These are phyloP conservation scores for Xerocomus nothofagi DNA, from an alignment of 1,284 basidiomycete genomes.

Conservation along the genomic window DNA sequence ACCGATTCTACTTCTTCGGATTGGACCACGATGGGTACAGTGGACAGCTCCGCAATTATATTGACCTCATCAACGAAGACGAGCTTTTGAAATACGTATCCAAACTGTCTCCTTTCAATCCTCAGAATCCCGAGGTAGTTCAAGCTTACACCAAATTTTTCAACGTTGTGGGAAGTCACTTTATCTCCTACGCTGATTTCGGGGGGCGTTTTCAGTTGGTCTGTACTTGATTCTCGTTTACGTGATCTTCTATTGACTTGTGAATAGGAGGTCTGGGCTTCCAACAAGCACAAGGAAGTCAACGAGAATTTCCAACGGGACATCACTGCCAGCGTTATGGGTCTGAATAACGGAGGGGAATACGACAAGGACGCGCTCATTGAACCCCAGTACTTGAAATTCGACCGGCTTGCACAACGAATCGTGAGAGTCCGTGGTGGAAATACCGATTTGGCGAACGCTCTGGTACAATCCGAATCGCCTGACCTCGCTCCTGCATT, in stretches of 20 bases:
- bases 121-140: not conserved
- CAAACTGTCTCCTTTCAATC: not conserved
- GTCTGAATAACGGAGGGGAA: constrained; percentile 3
- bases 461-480: not conserved
- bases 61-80: constrained; percentile 1
- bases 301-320: not conserved
- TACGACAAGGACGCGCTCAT: not conserved
- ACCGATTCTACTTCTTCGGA: constrained; percentile 1
- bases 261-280: constrained; percentile 1
- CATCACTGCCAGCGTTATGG: constrained; percentile 5
- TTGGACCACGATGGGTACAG: constrained; percentile 1
- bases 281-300: not conserved
- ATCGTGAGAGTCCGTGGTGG: constrained; percentile 2
- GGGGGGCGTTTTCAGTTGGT: constrained; percentile 2
- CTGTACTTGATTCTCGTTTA: not conserved
- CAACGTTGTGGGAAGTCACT: constrained; percentile 1
- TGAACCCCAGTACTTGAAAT: not conserved
- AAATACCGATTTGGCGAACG: not conserved
- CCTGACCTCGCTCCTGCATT: not conserved
- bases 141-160: constrained; percentile 2
- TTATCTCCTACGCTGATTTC: not conserved
- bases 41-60: not conserved
- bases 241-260: not conserved
- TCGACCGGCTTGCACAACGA: not conserved
- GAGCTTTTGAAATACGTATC: constrained; percentile 3